phyloP scores from a whole-genome alignment of 2,329 filamentous ascomycete genomes.

The Ceratocystis cubensis region DNA sequence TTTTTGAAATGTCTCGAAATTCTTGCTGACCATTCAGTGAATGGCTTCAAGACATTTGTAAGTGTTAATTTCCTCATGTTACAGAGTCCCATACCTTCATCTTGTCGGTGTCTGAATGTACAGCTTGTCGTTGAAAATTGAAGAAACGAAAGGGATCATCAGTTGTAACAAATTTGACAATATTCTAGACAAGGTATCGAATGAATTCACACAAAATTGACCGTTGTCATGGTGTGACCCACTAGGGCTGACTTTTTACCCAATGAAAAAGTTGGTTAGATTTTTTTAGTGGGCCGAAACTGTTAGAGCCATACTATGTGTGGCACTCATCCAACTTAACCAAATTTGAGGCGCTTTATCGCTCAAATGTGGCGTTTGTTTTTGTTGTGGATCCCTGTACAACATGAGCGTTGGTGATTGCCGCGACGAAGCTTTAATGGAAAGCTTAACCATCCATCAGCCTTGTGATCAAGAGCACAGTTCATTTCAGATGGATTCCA shows the following conservation, averaged over 20 bases:
- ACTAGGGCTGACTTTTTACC: constrained; percentile 17
- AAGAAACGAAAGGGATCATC: constrained; percentile 10
- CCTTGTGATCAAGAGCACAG: not conserved
- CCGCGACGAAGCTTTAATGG: not conserved
- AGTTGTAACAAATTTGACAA: constrained; percentile 14
- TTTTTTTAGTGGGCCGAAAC: not conserved
- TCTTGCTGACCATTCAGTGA: too few relatives aligned
- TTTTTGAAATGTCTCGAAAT: not conserved
- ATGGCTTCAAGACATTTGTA: too few relatives aligned
- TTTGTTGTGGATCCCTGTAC: constrained; percentile 4
- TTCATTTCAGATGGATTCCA: not conserved
- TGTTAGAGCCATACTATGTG: constrained; percentile 3
- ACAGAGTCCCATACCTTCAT: constrained; percentile 20
- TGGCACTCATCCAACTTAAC: constrained; percentile 10
- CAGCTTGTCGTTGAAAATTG: constrained; percentile 19
- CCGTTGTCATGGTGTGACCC: constrained; percentile 17
- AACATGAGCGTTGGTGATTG: not conserved
- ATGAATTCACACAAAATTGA: constrained; percentile 15
- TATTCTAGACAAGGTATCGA: constrained; percentile 5
- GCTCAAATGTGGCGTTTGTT: not conserved
- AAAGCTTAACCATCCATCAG: not conserved
- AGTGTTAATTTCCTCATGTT: not conserved
- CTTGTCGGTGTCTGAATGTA: constrained; percentile 21
- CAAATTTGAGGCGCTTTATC: too few relatives aligned
- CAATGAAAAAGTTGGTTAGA: constrained; percentile 5